These are phyloP conservation scores for Suhomyces taliae DNA, from an alignment of 1,139 yeast genomes.

Conservation along the genomic window DNA sequence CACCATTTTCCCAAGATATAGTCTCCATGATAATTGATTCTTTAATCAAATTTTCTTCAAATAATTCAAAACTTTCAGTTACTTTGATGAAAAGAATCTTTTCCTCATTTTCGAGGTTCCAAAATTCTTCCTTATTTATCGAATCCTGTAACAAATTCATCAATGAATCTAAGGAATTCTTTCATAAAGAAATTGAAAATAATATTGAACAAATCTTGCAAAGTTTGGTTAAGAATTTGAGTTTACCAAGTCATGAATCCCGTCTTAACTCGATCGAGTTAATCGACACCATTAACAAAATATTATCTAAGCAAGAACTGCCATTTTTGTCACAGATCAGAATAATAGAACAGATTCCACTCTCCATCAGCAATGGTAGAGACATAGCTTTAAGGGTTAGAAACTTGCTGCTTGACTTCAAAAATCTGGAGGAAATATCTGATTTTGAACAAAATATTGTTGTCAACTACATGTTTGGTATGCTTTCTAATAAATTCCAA, in stretches of 20 bases:
- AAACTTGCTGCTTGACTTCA: conserved; percentile 52
- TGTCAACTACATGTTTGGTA: conserved; percentile 66
- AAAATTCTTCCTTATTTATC: conserved; percentile 24
- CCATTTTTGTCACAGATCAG: conserved; percentile 43
- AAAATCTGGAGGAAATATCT: conserved; percentile 35
- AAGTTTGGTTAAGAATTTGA: conserved; percentile 34
- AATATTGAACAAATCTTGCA: conserved; percentile 2
- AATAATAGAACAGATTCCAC: conserved; percentile 71
- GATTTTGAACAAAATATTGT: conserved; percentile 41
- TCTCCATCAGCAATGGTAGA: conserved; percentile 68
- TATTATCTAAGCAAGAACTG: conserved; percentile 30
- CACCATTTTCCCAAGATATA: conserved; percentile 20
- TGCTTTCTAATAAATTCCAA: conserved; percentile 71
- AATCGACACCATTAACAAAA: conserved; percentile 28
- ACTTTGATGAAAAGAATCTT: conserved; percentile 11
- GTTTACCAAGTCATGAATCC: conserved; percentile 46
- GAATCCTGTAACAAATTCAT: conserved; percentile 20
- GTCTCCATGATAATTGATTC: conserved; percentile 16
- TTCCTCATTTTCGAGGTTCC: conserved; percentile 14
- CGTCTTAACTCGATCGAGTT: conserved; percentile 49
- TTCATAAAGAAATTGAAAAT: conserved; percentile 1
- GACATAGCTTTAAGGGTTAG: conserved; percentile 73
- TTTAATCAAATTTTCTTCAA: conserved; percentile 12
- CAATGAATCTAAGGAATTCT: conserved; percentile 2
- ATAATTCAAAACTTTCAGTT: conserved; percentile 1